Percentiles rank a stretch among this genome's conserved stretches.
Evolutionary conservation across 2,329 filamentous ascomycete genomes (phyloP).

Genomic region (Verticillium albo-atrum): DNA sequence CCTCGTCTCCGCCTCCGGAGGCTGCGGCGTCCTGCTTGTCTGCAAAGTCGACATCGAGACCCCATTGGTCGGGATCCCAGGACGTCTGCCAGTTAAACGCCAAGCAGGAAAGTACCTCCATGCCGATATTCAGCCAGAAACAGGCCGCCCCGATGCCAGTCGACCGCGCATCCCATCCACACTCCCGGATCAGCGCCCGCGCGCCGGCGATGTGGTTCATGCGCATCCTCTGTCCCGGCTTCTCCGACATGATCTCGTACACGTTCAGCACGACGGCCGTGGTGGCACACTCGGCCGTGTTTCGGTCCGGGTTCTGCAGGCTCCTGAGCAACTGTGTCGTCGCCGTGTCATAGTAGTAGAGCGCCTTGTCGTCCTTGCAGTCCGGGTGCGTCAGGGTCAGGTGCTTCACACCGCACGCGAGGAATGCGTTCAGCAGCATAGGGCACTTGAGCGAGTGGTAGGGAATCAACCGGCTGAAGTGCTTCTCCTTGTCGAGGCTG

Average conservation of each 20-base stretch:
- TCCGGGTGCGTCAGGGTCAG: conserved; percentile 64
- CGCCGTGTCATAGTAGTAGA: conserved; percentile 81
- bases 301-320: conserved; percentile 78
- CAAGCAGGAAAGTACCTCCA: conserved; percentile 86
- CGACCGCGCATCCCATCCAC: conserved; percentile 78
- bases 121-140: conserved; percentile 89
- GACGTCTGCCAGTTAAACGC: conserved; percentile 82
- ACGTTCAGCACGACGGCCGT: conserved; percentile 86
- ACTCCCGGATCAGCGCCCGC: conserved; percentile 81
- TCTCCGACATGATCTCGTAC: conserved; percentile 88
- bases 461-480: conserved; percentile 82
- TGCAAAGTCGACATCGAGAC: conserved; percentile 63
- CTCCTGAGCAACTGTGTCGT: conserved; percentile 72
- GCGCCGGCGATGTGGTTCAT: conserved; percentile 89
- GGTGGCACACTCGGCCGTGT: conserved; percentile 79
- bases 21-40: conserved; percentile 29
- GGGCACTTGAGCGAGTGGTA: conserved; percentile 77
- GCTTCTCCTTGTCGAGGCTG: conserved; percentile 77
- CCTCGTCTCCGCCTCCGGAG: conserved; percentile 54
- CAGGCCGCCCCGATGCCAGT: conserved; percentile 79
- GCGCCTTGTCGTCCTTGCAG: conserved; percentile 71
- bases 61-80: conserved; percentile 90
- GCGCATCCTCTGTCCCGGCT: conserved; percentile 56
- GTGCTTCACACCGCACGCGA: conserved; percentile 85
- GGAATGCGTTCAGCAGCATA: conserved; percentile 83